Percentiles rank a stretch among this genome's conserved stretches.
Evolutionary conservation across 179 eudicot species (phyloP).

Genomic region (Spergularia azorica): DNA sequence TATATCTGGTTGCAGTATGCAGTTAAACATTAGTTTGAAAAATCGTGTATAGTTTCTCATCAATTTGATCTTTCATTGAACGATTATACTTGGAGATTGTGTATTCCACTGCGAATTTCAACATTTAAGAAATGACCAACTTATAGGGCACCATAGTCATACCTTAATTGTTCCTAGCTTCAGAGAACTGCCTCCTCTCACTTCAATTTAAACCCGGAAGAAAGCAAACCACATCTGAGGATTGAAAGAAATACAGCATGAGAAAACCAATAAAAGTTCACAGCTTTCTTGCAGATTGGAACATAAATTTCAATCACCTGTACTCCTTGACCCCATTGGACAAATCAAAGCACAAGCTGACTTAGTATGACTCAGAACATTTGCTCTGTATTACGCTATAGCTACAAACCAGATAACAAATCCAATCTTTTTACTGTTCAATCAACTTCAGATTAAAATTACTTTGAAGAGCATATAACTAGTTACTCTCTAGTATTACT

Average conservation of each 20-base stretch:
- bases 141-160: neutral
- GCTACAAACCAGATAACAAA: neutral
- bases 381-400: neutral
- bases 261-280: neutral
- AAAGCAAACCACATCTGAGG: neutral
- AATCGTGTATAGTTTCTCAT: neutral
- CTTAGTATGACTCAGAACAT: neutral
- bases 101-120: neutral
- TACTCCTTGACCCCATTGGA: neutral
- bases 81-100: neutral
- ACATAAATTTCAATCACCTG: neutral
- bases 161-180: neutral
- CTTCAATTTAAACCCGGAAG: slow-evolving; percentile 15
- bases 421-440: neutral
- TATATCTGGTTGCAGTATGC: too few relatives aligned
- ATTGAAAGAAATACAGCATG: neutral
- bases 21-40: too few relatives aligned
- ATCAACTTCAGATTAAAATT: neutral
- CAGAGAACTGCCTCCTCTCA: slow-evolving; percentile 5
- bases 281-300: neutral
- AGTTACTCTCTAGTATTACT: too few relatives aligned
- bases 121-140: neutral
- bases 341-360: slow-evolving; percentile 2
- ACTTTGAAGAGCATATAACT: slow-evolving; percentile 6
- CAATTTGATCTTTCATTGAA: neutral